Evolutionary conservation across 2,329 filamentous ascomycete genomes (phyloP).

Genomic region (Cryoendolithus antarcticus): DNA sequence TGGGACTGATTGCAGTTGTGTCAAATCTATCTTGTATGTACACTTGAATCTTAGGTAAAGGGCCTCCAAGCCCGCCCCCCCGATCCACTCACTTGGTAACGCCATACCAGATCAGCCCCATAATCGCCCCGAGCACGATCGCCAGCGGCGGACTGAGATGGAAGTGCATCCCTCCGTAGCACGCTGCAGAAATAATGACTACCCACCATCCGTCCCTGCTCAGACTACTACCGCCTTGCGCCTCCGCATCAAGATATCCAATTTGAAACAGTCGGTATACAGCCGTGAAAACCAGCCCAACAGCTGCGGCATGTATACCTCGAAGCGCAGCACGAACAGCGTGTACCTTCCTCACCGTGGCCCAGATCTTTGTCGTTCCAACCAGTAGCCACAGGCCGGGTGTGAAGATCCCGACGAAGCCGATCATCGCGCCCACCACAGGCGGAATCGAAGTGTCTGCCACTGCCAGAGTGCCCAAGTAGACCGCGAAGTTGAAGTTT

Average conservation of each 20-base stretch:
- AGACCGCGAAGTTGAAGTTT: constrained; percentile 43
- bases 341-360: constrained; percentile 22
- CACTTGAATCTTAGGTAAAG: too few species aligned
- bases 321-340: constrained; percentile 24
- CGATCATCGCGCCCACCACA: constrained; percentile 25
- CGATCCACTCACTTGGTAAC: constrained; percentile 5
- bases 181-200: constrained; percentile 29
- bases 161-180: constrained; percentile 30
- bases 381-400: constrained; percentile 28
- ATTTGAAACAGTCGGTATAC: constrained; percentile 34
- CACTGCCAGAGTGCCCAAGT: constrained; percentile 28
- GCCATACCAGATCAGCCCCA: constrained; percentile 30
- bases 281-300: constrained; percentile 32
- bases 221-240: constrained; percentile 23
- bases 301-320: constrained; percentile 31
- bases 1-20: too few species aligned
- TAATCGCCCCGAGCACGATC: constrained; percentile 27
- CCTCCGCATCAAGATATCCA: constrained; percentile 28
- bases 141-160: constrained; percentile 27
- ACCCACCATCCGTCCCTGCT: constrained; percentile 34
- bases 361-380: constrained; percentile 28
- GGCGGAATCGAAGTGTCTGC: constrained; percentile 17
- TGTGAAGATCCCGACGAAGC: constrained; percentile 27
- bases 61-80: too few species aligned
- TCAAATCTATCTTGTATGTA: too few species aligned